Evolutionary conservation across 257 asterid genomes (phyloP), one percentile per base, ranked within the genome.

Genomic region (Linaria vulgaris): DNA sequence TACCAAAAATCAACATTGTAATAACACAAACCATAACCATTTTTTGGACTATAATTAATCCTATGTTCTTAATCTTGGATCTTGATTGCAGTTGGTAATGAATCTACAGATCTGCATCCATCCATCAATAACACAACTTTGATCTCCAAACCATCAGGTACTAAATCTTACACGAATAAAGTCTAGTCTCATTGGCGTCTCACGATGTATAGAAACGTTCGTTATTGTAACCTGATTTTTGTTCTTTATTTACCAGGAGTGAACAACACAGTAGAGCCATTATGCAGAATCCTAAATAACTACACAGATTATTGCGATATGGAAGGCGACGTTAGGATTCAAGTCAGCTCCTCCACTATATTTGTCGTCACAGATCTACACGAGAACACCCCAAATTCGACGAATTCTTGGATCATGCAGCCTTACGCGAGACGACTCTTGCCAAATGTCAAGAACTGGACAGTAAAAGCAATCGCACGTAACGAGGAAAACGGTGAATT

Each of bases 381-480:
- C 4, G 23, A 22, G 11, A 52, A 14, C n/a, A 12, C 23, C 9
- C n/a, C 52, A 65, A 53, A 74, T 62, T 59, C 73, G 22, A 30
- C 59, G n/a, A 68, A 55, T 64, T 68, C 73, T 24, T 79, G 85
- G 88, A 68, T 11, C 25, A 45, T 79, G 21, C 66, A 58, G 34
- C 88, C 88, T 6, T 82, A 82, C 38, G 71, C 88, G 0, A 68
- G 88, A 59, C 79, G 70, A 67, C 77, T 69, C 24, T 67, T 71
- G 27, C 6, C 69, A 13, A 2, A n/a, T 3, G 89, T 87, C 41
- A 89, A 73, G 72, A 58, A 80, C 0, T 87, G 94, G 91, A 83
- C 87, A 2, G 76, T 85, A 4, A 79, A 52, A 39, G 16, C 78
- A 44, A 73, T 69, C 24, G 51, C 59, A 10, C 13, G 70, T 6